Evolutionary conservation across 306 rosid genomes (phyloP).

Genomic region (Sophora flavescens): DNA sequence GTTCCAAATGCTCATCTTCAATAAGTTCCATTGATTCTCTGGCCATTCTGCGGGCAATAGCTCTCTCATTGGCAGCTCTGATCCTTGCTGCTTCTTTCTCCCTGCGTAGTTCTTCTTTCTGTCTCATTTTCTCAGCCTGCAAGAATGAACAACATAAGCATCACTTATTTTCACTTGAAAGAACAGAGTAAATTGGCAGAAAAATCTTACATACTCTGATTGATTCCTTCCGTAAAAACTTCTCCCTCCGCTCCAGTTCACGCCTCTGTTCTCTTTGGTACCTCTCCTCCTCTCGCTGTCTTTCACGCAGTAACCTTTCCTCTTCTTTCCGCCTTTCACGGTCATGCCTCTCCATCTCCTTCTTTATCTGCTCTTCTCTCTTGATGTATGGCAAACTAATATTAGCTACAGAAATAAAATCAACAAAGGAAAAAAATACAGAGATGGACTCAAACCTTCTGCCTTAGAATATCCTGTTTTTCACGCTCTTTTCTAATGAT

Average conservation of each 20-base stretch:
- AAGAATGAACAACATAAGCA: constrained; percentile 34
- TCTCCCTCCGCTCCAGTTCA: constrained; percentile 72
- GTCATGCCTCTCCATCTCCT: constrained; percentile 76
- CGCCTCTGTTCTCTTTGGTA: constrained; percentile 76
- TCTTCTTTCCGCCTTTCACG: constrained; percentile 85
- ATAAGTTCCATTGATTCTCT: constrained; percentile 74
- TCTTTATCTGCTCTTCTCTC: constrained; percentile 80
- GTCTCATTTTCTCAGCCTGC: constrained; percentile 77
- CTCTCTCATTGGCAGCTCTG: constrained; percentile 78
- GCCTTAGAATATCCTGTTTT: constrained; percentile 80
- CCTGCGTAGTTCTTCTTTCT: constrained; percentile 73
- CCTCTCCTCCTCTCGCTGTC: constrained; percentile 79
- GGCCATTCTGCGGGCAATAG: constrained; percentile 73
- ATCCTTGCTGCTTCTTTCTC: constrained; percentile 79
- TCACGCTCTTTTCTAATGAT: constrained; percentile 74
- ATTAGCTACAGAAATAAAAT: constrained; percentile 42
- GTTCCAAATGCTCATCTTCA: constrained; percentile 83
- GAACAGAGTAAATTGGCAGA: constrained; percentile 27
- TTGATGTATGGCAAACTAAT: constrained; percentile 40
- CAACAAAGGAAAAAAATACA: neutral
- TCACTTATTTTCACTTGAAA: constrained; percentile 33
- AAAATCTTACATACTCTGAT: constrained; percentile 64
- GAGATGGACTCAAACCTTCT: constrained; percentile 59
- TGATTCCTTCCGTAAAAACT: constrained; percentile 74
- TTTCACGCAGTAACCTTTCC: constrained; percentile 81